phyloP scores from a whole-genome alignment of 345 rosid species.

The Arabis hirsuta region DNA sequence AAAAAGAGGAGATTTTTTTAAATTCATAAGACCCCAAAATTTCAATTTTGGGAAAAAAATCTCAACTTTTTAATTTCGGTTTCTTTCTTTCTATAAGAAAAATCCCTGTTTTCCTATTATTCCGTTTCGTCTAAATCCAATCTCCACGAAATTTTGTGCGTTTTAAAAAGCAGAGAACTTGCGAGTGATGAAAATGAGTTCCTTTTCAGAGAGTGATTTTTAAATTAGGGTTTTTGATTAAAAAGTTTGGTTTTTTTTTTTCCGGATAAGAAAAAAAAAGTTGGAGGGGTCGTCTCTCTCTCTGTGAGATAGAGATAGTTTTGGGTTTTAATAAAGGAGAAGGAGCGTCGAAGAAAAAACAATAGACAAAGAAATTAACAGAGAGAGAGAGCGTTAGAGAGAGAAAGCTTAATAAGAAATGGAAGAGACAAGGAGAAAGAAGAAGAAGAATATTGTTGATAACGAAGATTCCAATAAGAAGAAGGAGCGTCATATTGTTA shows the following conservation, averaged over 20 bases:
- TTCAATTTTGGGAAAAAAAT: conserved; percentile 26
- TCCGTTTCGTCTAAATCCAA: conserved; percentile 27
- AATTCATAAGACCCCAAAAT: neutral
- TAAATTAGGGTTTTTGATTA: conserved; percentile 14
- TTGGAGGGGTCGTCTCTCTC: conserved; percentile 53
- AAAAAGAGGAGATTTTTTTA: neutral
- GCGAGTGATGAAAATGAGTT: conserved; percentile 32
- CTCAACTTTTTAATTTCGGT: conserved; percentile 17
- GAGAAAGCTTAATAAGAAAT: conserved; percentile 32
- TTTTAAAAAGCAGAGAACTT: conserved; percentile 18
- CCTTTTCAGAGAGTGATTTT: conserved; percentile 11
- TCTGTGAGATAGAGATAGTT: conserved; percentile 53
- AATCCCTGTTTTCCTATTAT: conserved; percentile 15
- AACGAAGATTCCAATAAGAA: conserved; percentile 68
- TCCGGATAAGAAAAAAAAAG: conserved; percentile 29
- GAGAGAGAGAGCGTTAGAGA: conserved; percentile 27
- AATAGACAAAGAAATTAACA: conserved; percentile 30
- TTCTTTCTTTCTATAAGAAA: conserved; percentile 22
- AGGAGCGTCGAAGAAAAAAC: conserved; percentile 59
- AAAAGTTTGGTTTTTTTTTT: conserved; percentile 35
- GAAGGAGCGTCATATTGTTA: conserved; percentile 90
- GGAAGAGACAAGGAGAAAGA: conserved; percentile 65
- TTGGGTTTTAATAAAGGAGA: conserved; percentile 60
- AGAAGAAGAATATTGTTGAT: conserved; percentile 51
- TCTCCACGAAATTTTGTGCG: conserved; percentile 27